Evolutionary conservation across 2,329 filamentous ascomycete genomes (phyloP).

Genomic region (Stachybotrys elegans): DNA sequence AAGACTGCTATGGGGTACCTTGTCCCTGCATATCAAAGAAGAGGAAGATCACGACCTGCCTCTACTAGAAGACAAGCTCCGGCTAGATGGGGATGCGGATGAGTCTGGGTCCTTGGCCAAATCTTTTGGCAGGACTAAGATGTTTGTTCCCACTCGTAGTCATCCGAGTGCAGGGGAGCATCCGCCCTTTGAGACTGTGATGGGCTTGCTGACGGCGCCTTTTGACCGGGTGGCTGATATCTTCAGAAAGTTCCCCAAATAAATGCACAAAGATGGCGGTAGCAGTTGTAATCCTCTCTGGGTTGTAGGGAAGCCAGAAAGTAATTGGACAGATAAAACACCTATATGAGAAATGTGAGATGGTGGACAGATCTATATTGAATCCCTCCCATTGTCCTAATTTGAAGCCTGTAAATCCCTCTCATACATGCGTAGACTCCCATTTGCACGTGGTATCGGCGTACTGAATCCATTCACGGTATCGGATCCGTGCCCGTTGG

Average conservation of each 20-base stretch:
- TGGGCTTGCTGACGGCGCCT: constrained; percentile 49
- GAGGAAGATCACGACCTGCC: constrained; percentile 47
- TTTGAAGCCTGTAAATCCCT: too few species aligned
- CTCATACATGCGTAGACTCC: too few species aligned
- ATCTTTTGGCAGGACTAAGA: constrained; percentile 47
- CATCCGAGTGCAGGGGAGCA: constrained; percentile 46
- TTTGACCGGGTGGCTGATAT: constrained; percentile 51
- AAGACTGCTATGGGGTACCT: constrained; percentile 34
- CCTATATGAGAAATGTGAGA: too few species aligned
- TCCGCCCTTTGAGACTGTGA: constrained; percentile 51
- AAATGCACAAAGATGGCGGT: too few species aligned
- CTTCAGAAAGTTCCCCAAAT: constrained; percentile 49
- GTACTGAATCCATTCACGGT: too few species aligned
- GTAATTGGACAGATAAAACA: too few species aligned
- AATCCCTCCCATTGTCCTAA: too few species aligned
- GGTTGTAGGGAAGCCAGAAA: too few species aligned
- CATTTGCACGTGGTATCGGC: too few species aligned
- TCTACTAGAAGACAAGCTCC: constrained; percentile 37
- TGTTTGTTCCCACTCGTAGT: constrained; percentile 45
- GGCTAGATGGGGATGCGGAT: constrained; percentile 14
- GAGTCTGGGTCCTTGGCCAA: constrained; percentile 30
- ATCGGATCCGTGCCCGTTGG: too few species aligned
- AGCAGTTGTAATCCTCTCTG: too few species aligned
- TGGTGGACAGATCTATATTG: constrained; percentile 1
- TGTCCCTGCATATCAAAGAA: constrained; percentile 42